Evolutionary conservation across 192 early-diverging fungal species (phyloP), one percentile per base, ranked within the genome.

Genomic region (Entomortierella chlamydospora): DNA sequence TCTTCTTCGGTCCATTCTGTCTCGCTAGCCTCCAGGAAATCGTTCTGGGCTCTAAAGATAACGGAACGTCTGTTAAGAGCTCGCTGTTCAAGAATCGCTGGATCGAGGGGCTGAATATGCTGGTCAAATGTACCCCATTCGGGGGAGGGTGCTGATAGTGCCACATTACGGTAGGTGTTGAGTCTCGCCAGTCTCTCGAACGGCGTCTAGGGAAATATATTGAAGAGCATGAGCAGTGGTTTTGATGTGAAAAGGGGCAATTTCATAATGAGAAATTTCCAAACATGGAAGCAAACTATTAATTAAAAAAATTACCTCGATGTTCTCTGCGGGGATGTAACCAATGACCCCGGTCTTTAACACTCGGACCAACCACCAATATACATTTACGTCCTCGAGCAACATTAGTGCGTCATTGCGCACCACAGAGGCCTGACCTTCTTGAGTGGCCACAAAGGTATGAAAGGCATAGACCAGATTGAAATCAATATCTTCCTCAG

Each of bases 321-420:
- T 90, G 59, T 95, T 94, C 77, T 96, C 94, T 1, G 94, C 94
- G 26, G 94, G 94, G 58, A 96, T 93, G 66, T 96, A 96, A 4
- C 94, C 94, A 70, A 96, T 91, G 74, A 91, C 85, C 0, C 72
- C 80, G 8, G 80, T 92, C 77, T 88, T 94, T 68, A 86, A 82
- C 54, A 82, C 90, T 85, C 86, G 91, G 39, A 91, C 87, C 20
- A 90, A 71, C 89, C 90, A 90, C 94, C 94, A 96, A 81, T 96
- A 96, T n/a, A 89, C 90, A 79, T 96, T 95, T 26, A 87, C 84
- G 70, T 96, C 94, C 68, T 96, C 94, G 28, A 96, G 80, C 58
- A 96, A 78, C 57, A 91, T 92, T 57, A 96, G 66, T 13, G 88
- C 83, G 58, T 96, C 93, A 39, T 91, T 91, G 54, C 90, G 90